Evolutionary conservation across 352 stramenopile species (phyloP).

Genomic region (Pythium rishiriense): DNA sequence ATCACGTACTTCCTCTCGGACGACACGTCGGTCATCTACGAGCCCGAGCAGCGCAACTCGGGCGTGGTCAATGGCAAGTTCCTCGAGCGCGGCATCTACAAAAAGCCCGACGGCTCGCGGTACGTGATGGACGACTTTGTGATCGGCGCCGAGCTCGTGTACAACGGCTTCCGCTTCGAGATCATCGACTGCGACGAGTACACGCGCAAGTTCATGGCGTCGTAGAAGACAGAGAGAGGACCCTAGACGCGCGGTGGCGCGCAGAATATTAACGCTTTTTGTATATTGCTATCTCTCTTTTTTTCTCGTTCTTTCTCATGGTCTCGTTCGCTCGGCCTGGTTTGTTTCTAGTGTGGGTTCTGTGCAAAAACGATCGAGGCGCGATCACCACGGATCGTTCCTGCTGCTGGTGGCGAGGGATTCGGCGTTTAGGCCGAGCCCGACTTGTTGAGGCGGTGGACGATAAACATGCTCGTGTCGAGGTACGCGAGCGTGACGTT

Average conservation of each 20-base stretch:
- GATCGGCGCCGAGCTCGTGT: constrained; percentile 53
- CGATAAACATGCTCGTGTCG: constrained; percentile 85
- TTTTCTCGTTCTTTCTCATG: not conserved
- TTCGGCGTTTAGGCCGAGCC: constrained; percentile 16
- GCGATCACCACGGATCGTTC: too few relatives aligned
- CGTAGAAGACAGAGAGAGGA: constrained; percentile 23
- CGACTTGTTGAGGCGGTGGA: constrained; percentile 83
- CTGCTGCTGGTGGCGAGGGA: not conserved
- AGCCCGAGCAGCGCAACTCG: constrained; percentile 77
- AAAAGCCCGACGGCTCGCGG: constrained; percentile 51
- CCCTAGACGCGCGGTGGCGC: not conserved
- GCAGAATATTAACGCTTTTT: constrained; percentile 5
- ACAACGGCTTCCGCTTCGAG: constrained; percentile 77
- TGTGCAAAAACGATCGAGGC: too few relatives aligned
- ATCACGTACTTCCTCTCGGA: constrained; percentile 84
- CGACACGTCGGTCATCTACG: constrained; percentile 76
- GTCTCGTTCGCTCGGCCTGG: not conserved
- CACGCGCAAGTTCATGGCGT: constrained; percentile 78
- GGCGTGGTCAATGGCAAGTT: constrained; percentile 85
- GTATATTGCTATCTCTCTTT: constrained; percentile 8
- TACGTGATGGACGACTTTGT: constrained; percentile 63
- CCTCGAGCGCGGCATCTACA: constrained; percentile 77
- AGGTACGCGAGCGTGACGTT: constrained; percentile 87
- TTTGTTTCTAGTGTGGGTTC: not conserved
- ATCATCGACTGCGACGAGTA: constrained; percentile 82